Percentiles rank a stretch among this genome's conserved stretches.
Evolutionary conservation across 768 basidiomycete genomes (phyloP).

Genomic region (Psilocybe azurescens): DNA sequence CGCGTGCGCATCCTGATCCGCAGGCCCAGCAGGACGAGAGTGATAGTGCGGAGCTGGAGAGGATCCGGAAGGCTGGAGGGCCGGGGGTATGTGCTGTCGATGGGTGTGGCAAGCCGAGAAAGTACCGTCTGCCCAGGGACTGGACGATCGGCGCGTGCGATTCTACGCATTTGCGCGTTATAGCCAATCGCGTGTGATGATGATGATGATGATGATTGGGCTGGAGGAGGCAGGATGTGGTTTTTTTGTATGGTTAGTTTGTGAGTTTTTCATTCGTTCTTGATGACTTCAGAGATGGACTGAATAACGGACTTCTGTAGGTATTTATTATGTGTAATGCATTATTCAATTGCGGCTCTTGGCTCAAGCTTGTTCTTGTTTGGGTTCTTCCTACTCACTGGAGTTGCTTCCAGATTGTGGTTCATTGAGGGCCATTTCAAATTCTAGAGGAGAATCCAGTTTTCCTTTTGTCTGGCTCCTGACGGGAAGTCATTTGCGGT

Average conservation of each 20-base stretch:
- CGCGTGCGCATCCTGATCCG: constrained; percentile 4
- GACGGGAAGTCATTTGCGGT: too few species aligned
- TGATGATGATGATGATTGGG: not conserved
- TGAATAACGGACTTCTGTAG: not conserved
- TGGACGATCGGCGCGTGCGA: constrained; percentile 72
- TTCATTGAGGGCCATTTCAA: too few species aligned
- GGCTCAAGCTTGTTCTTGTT: not conserved
- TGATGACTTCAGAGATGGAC: not conserved
- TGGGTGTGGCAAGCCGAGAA: constrained; percentile 60
- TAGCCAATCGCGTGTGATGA: constrained; percentile 41
- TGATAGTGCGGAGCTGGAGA: constrained; percentile 17
- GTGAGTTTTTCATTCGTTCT: constrained; percentile 2
- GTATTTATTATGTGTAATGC: not conserved
- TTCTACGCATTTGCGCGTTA: constrained; percentile 62
- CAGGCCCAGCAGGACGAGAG: not conserved
- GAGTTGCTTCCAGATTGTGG: too few species aligned
- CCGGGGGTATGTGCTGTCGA: constrained; percentile 54
- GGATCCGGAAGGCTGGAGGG: constrained; percentile 22
- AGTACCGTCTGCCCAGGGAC: constrained; percentile 70
- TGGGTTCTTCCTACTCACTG: not conserved
- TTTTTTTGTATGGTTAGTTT: constrained; percentile 8
- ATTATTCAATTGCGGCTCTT: not conserved
- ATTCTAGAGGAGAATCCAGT: too few species aligned
- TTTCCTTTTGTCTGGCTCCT: too few species aligned
- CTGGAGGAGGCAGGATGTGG: too few species aligned